Base-by-base conservation (phyloP, 1,284 basidiomycete genomes). In the Trichosporon sp. region DNA sequence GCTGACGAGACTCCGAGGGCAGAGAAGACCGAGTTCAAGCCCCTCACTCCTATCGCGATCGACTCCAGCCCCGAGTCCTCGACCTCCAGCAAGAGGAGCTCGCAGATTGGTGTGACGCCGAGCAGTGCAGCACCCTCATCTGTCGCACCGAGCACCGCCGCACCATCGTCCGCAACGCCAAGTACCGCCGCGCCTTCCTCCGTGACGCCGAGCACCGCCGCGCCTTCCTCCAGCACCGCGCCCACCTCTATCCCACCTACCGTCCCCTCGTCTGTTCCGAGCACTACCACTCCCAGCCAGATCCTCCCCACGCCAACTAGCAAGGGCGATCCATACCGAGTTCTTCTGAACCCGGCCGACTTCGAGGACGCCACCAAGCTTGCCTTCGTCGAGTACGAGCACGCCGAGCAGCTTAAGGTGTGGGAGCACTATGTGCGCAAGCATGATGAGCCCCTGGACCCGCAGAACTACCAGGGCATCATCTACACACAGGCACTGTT, bases 401-500 rank as follows among this genome's bases (percentile, higher is more conserved):
- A 95, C 72, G 89, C 90, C 69, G 92, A 95, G 75, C 90, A 93
- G 73, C 87, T 92, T 51, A 89, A 90, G 62, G 88, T 94, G 21
- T 98, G 95, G 93, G 90, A 93, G 77, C 95, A 92, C 90, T 96
- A 96, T 77, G 84, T 92, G 13, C 87, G 90, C 64, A 90, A 92
- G 82, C 91, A 93, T 80, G 80, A 85, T 5, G 92, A 93, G 76
- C 90, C 92, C 74, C 90, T 97, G 74, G 87, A 92, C 53, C 92
- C 96, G 32, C 93, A 95, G 80, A 92, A 95, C 79, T 98, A 96
- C 78, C 96, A 98, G 79, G 89, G 90, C 75, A 91, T 98, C 80
- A 77, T 80, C n/a, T 84, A 81, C 67, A 72, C 82, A 8, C 78
- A 76, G 64, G 78, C 81, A 1, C 70, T 80, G 11, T 78, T 79